Evolutionary conservation across 768 basidiomycete species (phyloP).

Genomic region (Leccinum rimulosum): DNA sequence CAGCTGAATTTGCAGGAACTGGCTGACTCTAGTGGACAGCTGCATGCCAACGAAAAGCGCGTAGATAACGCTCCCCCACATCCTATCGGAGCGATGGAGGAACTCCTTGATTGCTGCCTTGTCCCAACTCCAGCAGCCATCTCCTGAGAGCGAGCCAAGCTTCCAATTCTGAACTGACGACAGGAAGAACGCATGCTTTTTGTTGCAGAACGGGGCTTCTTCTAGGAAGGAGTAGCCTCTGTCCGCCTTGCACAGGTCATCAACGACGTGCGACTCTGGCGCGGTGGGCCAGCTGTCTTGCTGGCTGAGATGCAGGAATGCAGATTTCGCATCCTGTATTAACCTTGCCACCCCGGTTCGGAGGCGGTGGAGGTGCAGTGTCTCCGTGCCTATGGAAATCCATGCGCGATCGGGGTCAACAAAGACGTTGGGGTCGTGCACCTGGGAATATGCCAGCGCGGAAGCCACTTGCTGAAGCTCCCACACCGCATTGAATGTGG

Average conservation of each 20-base stretch:
- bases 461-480: conserved; percentile 8
- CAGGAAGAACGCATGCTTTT: too few relatives aligned
- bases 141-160: too few relatives aligned
- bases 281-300: neutral
- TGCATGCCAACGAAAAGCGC: too few relatives aligned
- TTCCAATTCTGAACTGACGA: too few relatives aligned
- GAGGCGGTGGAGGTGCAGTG: neutral
- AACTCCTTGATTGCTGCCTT: too few relatives aligned
- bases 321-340: neutral
- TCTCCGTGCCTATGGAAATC: conserved; percentile 1
- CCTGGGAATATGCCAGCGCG: neutral
- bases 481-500: conserved; percentile 6
- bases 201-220: neutral
- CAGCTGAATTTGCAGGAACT: too few relatives aligned
- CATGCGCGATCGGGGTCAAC: neutral
- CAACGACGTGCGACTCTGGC: neutral
- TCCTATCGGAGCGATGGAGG: too few relatives aligned
- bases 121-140: too few relatives aligned
- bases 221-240: neutral
- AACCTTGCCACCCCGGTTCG: neutral
- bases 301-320: conserved; percentile 3
- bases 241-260: conserved; percentile 2
- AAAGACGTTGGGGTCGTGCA: conserved; percentile 1
- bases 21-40: too few relatives aligned
- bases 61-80: too few relatives aligned